Conservation (phyloP, 2,329 filamentous ascomycete genomes). For the Stachybotrys chlorohalonatus region DNA sequence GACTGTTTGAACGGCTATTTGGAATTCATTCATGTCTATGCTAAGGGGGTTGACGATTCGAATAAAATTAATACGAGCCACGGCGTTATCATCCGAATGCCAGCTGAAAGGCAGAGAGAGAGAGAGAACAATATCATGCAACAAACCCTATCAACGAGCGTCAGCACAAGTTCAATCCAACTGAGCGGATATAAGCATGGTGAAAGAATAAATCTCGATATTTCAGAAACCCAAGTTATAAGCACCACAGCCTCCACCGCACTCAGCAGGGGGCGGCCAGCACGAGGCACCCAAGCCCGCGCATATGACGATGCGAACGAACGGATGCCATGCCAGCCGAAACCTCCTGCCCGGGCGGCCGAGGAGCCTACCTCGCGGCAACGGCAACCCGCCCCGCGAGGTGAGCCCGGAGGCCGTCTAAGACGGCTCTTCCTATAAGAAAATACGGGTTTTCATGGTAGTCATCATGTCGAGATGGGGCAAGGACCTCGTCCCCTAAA, state of each 20-base stretch:
- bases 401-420: slow-evolving; percentile 24
- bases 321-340: slow-evolving; percentile 4
- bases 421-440: slow-evolving; percentile 38
- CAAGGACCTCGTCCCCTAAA: neutral
- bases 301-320: slow-evolving; percentile 26
- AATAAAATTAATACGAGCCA: no score
- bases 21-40: no score
- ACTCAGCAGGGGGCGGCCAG: slow-evolving; percentile 14
- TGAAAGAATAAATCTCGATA: slow-evolving; percentile 14
- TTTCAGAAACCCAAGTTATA: slow-evolving; percentile 37
- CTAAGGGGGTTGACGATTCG: no score
- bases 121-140: no score
- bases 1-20: no score
- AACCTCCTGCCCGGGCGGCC: neutral
- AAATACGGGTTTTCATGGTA: slow-evolving; percentile 26
- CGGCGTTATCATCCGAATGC: no score
- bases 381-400: neutral
- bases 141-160: neutral
- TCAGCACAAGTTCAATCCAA: neutral
- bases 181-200: neutral
- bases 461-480: slow-evolving; percentile 25
- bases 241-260: slow-evolving; percentile 32
- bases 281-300: slow-evolving; percentile 8
- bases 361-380: neutral
- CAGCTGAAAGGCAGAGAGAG: no score